Evolutionary conservation across 345 rosid genomes (phyloP).

Genomic region (Moricandia moricandioides): DNA sequence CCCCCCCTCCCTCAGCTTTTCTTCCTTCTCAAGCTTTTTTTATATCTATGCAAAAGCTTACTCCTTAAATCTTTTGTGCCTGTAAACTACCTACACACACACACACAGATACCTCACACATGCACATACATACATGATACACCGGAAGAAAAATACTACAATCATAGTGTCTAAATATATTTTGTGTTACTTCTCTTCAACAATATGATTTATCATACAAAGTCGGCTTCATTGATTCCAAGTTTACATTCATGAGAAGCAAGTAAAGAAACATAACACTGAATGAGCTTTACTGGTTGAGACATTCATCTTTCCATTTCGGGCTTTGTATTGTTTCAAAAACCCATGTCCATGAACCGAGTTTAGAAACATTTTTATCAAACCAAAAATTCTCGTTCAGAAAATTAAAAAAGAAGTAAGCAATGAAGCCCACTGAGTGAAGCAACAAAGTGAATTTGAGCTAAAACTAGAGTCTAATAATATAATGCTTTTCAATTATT

Average conservation of each 20-base stretch:
- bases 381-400: constrained; percentile 1
- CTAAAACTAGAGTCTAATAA: constrained; percentile 13
- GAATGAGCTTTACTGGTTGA: not conserved
- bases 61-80: constrained; percentile 23
- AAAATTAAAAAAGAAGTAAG: not conserved
- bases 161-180: not conserved
- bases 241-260: not conserved
- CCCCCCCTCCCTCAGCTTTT: constrained; percentile 24
- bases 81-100: constrained; percentile 8
- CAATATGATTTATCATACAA: not conserved
- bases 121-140: not conserved
- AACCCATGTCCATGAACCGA: not conserved
- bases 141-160: not conserved
- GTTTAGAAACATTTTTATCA: not conserved
- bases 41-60: constrained; percentile 24
- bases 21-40: constrained; percentile 18
- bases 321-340: not conserved
- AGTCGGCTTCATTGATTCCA: not conserved
- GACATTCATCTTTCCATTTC: not conserved
- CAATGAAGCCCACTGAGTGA: not conserved
- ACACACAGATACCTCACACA: constrained; percentile 3
- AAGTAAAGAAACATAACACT: not conserved
- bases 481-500: not conserved
- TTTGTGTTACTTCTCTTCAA: not conserved
- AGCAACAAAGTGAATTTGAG: constrained; percentile 30